Evolutionary conservation across 2,329 filamentous ascomycete species (phyloP).

Genomic region (Elsinoe fawcettii): DNA sequence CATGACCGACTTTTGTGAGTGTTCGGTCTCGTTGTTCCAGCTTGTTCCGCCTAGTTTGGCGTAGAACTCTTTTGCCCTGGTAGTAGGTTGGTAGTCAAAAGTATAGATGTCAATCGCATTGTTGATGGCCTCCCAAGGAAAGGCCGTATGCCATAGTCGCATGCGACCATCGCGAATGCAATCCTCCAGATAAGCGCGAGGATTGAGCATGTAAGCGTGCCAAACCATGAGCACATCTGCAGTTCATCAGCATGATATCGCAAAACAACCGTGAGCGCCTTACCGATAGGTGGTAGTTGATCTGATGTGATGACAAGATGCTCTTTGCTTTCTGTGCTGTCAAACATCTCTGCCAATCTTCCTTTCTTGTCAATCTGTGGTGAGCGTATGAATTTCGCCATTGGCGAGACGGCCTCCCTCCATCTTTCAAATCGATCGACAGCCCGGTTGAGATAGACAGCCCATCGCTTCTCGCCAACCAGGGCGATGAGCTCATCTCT

Average conservation of each 20-base stretch:
- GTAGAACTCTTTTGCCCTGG: slow-evolving; percentile 43
- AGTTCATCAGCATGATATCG: slow-evolving; percentile 14
- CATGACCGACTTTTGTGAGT: slow-evolving; percentile 38
- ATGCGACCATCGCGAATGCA: slow-evolving; percentile 53
- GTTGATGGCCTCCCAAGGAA: slow-evolving; percentile 59
- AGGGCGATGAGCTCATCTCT: not conserved
- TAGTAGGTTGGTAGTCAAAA: slow-evolving; percentile 49
- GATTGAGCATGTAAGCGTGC: slow-evolving; percentile 74
- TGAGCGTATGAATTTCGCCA: not conserved
- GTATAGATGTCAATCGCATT: slow-evolving; percentile 48
- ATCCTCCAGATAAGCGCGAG: slow-evolving; percentile 66
- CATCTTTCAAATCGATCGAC: slow-evolving; percentile 61
- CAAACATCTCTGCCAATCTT: not conserved
- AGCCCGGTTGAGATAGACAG: slow-evolving; percentile 59
- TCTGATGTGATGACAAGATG: slow-evolving; percentile 28
- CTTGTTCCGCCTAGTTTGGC: slow-evolving; percentile 38
- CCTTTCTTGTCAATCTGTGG: not conserved
- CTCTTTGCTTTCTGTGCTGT: not conserved
- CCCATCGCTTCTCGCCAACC: slow-evolving; percentile 66
- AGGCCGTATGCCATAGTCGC: slow-evolving; percentile 51
- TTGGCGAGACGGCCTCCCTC: slow-evolving; percentile 44
- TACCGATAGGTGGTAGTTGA: slow-evolving; percentile 54
- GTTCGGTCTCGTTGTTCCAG: slow-evolving; percentile 56
- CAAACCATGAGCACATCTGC: slow-evolving; percentile 69
- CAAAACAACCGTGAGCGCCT: slow-evolving; percentile 20